phyloP scores from a whole-genome alignment of 306 rosid species.

The Pachyrhizus erosus region DNA sequence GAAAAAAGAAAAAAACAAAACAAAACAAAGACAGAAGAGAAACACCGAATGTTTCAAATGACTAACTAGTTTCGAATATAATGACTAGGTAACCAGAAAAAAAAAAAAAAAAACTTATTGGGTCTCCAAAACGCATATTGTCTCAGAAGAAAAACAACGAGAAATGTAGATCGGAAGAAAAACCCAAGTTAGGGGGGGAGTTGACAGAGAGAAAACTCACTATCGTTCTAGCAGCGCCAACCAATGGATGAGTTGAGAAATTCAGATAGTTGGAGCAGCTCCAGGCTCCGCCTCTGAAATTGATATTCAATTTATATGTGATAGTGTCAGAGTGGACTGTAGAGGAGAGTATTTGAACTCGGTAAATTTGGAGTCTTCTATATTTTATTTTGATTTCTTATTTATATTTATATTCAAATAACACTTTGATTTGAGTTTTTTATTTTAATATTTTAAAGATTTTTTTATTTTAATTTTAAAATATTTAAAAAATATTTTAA shows the following conservation, averaged over 20 bases:
- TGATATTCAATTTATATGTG: neutral
- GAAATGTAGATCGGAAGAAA: slow-evolving; percentile 5
- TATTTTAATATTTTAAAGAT: too few species aligned
- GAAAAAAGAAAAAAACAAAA: too few species aligned
- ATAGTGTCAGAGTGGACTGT: neutral
- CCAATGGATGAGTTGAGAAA: neutral
- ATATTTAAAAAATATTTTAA: too few species aligned
- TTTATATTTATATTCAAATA: neutral
- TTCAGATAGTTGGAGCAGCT: slow-evolving; percentile 16
- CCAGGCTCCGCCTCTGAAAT: neutral
- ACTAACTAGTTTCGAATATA: neutral
- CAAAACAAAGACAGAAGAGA: neutral
- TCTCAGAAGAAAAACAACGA: neutral
- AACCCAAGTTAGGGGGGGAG: neutral
- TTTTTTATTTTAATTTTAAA: too few species aligned
- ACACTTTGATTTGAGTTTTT: too few species aligned
- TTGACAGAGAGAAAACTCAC: slow-evolving; percentile 25
- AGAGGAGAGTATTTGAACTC: neutral
- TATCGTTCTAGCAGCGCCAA: neutral
- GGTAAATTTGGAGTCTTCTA: neutral
- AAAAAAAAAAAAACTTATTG: neutral
- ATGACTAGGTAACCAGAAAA: neutral
- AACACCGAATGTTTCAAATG: neutral
- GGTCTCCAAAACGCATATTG: neutral
- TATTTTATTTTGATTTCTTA: neutral